Evolutionary conservation across 1,284 basidiomycete genomes (phyloP).

Genomic region (Lentinula novae-zelandiae): DNA sequence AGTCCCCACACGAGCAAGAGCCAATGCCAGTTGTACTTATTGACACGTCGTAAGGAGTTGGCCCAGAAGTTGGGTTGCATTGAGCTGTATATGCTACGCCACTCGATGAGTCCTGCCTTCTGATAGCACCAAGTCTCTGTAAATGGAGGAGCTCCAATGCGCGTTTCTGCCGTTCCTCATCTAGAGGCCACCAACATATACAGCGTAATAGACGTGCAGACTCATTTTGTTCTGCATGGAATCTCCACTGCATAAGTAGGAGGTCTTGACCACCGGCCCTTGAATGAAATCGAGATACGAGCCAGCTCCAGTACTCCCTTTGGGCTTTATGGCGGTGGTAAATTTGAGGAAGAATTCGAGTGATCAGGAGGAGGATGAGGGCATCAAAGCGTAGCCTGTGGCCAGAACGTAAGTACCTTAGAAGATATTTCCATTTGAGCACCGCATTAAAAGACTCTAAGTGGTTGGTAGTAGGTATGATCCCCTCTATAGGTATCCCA

Average conservation of each 20-base stretch:
- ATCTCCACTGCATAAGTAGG: background rate
- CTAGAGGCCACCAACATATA: background rate
- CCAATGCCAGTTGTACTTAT: background rate
- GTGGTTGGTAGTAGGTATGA: constrained; percentile 31
- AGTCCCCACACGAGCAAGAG: constrained; percentile 25
- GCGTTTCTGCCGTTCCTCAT: background rate
- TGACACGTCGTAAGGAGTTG: background rate
- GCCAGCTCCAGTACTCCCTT: background rate
- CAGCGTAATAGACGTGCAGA: background rate
- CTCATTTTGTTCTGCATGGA: background rate
- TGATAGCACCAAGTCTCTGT: background rate
- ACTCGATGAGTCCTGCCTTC: too few relatives aligned
- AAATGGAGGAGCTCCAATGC: background rate
- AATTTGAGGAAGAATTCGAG: constrained; percentile 13
- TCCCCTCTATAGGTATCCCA: constrained; percentile 20
- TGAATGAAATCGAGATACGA: background rate
- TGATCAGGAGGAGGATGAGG: constrained; percentile 16
- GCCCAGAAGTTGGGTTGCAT: too few relatives aligned
- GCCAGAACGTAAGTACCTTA: constrained; percentile 23
- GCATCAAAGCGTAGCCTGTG: constrained; percentile 27
- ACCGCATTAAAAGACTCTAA: constrained; percentile 36
- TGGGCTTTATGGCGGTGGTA: background rate
- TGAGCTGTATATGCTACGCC: background rate
- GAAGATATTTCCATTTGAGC: constrained; percentile 29
- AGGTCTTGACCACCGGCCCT: constrained; percentile 4